Percentiles rank a stretch among this genome's conserved stretches.
Conservation (phyloP, 768 basidiomycete genomes). For the Xanthoconium purpureum region DNA sequence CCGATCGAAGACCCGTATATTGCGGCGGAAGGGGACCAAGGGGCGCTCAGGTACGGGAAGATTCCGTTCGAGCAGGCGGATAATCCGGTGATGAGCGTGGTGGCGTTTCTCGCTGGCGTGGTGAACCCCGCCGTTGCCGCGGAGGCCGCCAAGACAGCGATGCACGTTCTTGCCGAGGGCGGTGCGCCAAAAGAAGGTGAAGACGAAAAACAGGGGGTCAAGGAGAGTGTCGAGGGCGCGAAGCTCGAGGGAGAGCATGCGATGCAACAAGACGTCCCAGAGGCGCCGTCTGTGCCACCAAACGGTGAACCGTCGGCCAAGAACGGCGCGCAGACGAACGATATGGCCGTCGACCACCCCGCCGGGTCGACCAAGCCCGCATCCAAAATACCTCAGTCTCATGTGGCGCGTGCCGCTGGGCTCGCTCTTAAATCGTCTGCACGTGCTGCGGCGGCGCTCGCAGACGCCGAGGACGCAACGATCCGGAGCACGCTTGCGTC, state of each 20-base stretch:
- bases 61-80: slow-evolving; percentile 94
- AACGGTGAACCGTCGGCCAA: slow-evolving; percentile 18
- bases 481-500: slow-evolving; percentile 77
- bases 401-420: slow-evolving; percentile 76
- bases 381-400: slow-evolving; percentile 59
- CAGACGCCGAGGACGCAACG: slow-evolving; percentile 76
- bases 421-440: slow-evolving; percentile 89
- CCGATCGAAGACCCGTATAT: slow-evolving; percentile 97
- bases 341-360: slow-evolving; percentile 48
- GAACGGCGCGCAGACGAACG: slow-evolving; percentile 27
- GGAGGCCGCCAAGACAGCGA: slow-evolving; percentile 87
- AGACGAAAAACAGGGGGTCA: slow-evolving; percentile 24
- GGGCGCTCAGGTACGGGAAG: slow-evolving; percentile 68
- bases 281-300: slow-evolving; percentile 1
- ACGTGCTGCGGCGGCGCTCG: slow-evolving; percentile 76
- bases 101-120: slow-evolving; percentile 93
- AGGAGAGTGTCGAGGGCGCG: slow-evolving; percentile 32
- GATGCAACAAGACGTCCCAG: slow-evolving; percentile 33
- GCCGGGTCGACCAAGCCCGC: slow-evolving; percentile 27
- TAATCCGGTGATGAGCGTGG: slow-evolving; percentile 98
- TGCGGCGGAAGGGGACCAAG: slow-evolving; percentile 70
- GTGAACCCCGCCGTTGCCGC: slow-evolving; percentile 88
- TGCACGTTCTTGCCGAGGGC: slow-evolving; percentile 74
- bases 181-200: slow-evolving; percentile 41
- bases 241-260: slow-evolving; percentile 44